Base-by-base conservation (phyloP, 176 grass and related monocot genomes). In the Hsuehochloa calcarea region DNA sequence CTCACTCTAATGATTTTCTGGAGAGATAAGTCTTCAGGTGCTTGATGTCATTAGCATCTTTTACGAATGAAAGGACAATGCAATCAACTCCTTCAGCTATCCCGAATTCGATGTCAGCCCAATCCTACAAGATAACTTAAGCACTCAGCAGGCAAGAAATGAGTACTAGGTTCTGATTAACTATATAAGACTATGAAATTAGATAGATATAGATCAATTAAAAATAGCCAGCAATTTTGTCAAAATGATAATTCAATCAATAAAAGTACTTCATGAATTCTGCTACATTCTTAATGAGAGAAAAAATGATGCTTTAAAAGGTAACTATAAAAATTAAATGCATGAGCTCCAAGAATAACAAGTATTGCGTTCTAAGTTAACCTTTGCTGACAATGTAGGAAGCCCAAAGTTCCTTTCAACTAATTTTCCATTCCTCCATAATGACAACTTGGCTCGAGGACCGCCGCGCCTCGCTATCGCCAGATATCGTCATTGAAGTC, bases 41-140 rank as follows among this genome's bases (percentile, higher is more conserved):
- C 27, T 87, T 94, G 47, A 94, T 87, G 61, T 94, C 89, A 85
- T 87, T 74, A 78, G 78, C 89, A 87, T 91, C 89, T 73, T 89
- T 94, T 13, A 94, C 89, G 81, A 94, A 90, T 82, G 92, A 94
- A 73, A 94, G 49, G 35, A 87, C 89, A 82, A 94, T 85, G 63
- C 84, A 94, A 85, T 94, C 86, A 70, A 91, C 77, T 82, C 89
- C 89, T 66, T 94, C 92, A 77, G 89, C 38, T 82, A 94, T 94
- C 47, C 84, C 87, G 60, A 94, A 94, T 81, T 94, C 84, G 5
- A 94, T 91, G 55, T 94, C 89, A 65, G 84, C 87, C 92, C 92
- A 94, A 80, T 94, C 87, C 92, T 94, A 66, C 60, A 75, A 78
- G 67, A 58, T 49, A 50, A 77, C 17, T 81, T 23, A 56, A 46